Percentiles rank a stretch among this genome's conserved stretches.
phyloP scores from a whole-genome alignment of 768 basidiomycete species.

The Rhizopogon salebrosus region DNA sequence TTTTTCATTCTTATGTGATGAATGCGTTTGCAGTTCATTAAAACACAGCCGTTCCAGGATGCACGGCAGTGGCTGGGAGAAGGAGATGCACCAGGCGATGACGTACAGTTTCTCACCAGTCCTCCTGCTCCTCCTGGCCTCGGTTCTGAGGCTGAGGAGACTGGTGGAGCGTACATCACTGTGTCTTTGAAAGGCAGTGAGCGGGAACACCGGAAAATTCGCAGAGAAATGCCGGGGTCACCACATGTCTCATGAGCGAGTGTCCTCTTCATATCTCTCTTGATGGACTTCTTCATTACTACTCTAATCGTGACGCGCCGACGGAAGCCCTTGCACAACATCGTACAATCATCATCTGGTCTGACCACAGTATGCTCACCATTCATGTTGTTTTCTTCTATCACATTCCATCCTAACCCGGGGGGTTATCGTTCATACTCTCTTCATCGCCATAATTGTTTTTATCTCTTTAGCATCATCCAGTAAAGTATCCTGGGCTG shows the following conservation, averaged over 20 bases:
- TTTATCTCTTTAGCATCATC: conserved; percentile 21
- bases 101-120: conserved; percentile 49
- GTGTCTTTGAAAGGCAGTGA: conserved; percentile 78
- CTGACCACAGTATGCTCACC: conserved; percentile 11
- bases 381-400: conserved; percentile 19
- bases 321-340: conserved; percentile 23
- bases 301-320: conserved; percentile 16
- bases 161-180: conserved; percentile 82
- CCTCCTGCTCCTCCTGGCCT: conserved; percentile 72
- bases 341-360: conserved; percentile 16
- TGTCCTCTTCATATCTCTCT: conserved; percentile 9
- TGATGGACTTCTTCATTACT: conserved; percentile 14
- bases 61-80: conserved; percentile 78
- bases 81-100: conserved; percentile 60
- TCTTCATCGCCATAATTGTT: conserved; percentile 26
- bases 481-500: conserved; percentile 21
- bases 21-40: conserved; percentile 62
- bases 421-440: conserved; percentile 22
- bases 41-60: conserved; percentile 76
- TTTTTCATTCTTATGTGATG: conserved; percentile 8
- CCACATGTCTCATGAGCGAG: conserved; percentile 24
- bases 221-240: conserved; percentile 20
- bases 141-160: conserved; percentile 47
- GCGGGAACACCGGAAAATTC: conserved; percentile 48
- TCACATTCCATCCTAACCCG: conserved; percentile 9